Evolutionary conservation across 441 rosid species (phyloP), one percentile per base, ranked within the genome.

Genomic region (Euphorbia corollata): DNA sequence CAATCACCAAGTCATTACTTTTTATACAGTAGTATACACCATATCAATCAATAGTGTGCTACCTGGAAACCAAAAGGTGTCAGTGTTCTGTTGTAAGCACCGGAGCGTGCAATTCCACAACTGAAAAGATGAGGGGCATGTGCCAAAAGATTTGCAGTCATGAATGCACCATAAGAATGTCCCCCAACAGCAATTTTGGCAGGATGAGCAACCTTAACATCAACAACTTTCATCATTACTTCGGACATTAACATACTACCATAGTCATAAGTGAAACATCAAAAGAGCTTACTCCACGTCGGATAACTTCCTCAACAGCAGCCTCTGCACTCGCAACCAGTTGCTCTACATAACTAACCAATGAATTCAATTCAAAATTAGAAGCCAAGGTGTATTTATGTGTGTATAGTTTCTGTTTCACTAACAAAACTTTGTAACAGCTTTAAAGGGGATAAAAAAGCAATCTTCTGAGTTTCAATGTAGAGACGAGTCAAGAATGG

Each of bases 31-130:
- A n/a, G n/a, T n/a, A n/a, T n/a, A n/a, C n/a, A n/a, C n/a, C n/a
- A n/a, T n/a, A n/a, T n/a, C n/a, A n/a, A n/a, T 59, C 61, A 57
- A 59, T 64, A 16, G 60, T 60, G 43, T 43, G 65, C 51, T 75
- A 93, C 97, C 96, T 93, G 99, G 80, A 93, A 93, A 70, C 97
- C 99, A 71, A 93, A 93, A 47, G 99, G 97, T 6, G 99, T 89
- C 47, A 93, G 96, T 53, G 99, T 93, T 85, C 99, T 84, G 71
- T 93, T 93, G 84, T 91, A 91, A 77, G 99, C 99, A 58, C 99
- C 97, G 60, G 99, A 93, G 30, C 99, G 91, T 74, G 97, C 99
- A 62, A 93, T 80, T 68, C 97, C 97, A 59, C 99, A 91, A 65
- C 84, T 72, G 88, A 93, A 93, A 73, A 93, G 92, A 81, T 93